Evolutionary conservation across 2,329 filamentous ascomycete species (phyloP).

Genomic region (Sporothrix schenckii): DNA sequence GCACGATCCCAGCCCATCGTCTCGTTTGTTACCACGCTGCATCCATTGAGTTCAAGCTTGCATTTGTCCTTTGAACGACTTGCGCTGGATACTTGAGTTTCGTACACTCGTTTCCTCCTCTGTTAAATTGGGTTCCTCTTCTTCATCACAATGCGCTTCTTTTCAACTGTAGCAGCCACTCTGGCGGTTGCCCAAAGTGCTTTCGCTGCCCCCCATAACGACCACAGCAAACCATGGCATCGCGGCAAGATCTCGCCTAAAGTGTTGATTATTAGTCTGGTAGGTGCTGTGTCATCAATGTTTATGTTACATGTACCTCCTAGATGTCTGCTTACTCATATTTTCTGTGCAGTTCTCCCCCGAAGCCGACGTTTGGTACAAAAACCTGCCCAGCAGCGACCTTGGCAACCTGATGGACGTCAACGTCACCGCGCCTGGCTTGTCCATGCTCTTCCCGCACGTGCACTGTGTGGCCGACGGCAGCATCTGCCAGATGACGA

Average conservation of each 20-base stretch:
- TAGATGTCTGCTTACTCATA: not conserved
- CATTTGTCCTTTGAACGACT: not conserved
- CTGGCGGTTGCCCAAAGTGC: constrained; percentile 31
- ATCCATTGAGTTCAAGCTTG: constrained; percentile 10
- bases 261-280: constrained; percentile 66
- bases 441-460: constrained; percentile 66
- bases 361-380: constrained; percentile 65
- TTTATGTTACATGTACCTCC: too few species aligned
- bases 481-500: constrained; percentile 68
- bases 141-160: constrained; percentile 32
- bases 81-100: not conserved
- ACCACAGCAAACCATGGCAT: not conserved
- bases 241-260: constrained; percentile 55
- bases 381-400: constrained; percentile 50
- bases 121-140: not conserved
- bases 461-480: constrained; percentile 65
- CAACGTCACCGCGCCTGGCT: constrained; percentile 62
- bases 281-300: constrained; percentile 40
- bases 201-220: constrained; percentile 14
- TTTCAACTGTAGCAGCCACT: constrained; percentile 24
- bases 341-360: constrained; percentile 56
- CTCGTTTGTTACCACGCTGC: constrained; percentile 7
- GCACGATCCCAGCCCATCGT: not conserved
- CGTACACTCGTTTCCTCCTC: not conserved
- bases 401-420: constrained; percentile 59